These are phyloP conservation scores for Pistacia integerrima DNA, from an alignment of 345 rosid genomes.

Conservation along the genomic window DNA sequence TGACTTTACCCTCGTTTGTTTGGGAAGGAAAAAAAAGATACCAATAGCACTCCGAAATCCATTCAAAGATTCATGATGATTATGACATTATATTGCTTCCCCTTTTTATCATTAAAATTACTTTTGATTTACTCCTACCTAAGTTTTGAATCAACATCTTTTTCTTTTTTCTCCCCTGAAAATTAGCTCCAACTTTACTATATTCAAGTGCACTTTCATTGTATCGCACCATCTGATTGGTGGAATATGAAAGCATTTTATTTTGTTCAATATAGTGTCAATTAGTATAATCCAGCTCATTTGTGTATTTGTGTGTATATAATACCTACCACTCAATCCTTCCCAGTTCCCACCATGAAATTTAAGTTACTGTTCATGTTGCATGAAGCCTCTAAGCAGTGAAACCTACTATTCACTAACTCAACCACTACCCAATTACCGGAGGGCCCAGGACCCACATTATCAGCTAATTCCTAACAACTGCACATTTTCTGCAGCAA, in stretches of 20 bases:
- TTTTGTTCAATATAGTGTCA: not conserved
- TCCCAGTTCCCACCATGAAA: not conserved
- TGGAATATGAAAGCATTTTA: constrained; percentile 12
- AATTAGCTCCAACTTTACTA: constrained; percentile 6
- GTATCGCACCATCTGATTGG: constrained; percentile 19
- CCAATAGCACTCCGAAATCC: constrained; percentile 12
- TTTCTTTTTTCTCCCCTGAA: constrained; percentile 27
- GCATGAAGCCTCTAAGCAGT: not conserved
- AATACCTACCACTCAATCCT: not conserved
- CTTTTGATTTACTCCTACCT: constrained; percentile 34
- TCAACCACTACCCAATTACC: not conserved
- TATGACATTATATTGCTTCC: constrained; percentile 49
- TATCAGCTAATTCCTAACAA: constrained; percentile 9
- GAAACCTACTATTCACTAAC: constrained; percentile 19
- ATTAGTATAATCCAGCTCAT: not conserved
- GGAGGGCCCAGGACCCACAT: not conserved
- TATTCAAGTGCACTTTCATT: constrained; percentile 15
- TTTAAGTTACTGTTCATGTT: not conserved
- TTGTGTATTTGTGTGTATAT: not conserved
- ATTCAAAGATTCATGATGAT: constrained; percentile 35
- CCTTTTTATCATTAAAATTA: constrained; percentile 43
- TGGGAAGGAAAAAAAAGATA: constrained; percentile 17
- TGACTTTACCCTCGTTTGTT: constrained; percentile 27
- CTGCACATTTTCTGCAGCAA: not conserved
- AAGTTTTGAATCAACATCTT: constrained; percentile 32